These are phyloP conservation scores for Spatholobus suberectus DNA, from an alignment of 306 rosid species.

Conservation along the genomic window DNA sequence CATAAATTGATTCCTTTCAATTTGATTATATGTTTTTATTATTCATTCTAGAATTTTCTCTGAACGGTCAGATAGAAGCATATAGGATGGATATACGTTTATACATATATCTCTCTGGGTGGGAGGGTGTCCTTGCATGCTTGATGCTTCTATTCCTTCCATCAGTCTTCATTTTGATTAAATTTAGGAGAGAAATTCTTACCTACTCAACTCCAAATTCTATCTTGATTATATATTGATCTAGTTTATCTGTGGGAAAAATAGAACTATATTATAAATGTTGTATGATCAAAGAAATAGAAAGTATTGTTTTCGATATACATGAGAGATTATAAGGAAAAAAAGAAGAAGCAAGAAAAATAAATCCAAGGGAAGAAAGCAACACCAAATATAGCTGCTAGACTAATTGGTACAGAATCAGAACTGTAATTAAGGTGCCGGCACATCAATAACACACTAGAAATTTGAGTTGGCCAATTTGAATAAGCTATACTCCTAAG, in stretches of 20 bases:
- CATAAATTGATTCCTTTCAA: neutral
- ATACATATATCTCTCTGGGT: neutral
- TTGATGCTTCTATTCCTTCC: neutral
- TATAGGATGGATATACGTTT: neutral
- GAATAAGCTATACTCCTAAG: neutral
- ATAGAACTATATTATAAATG: neutral
- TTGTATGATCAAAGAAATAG: neutral
- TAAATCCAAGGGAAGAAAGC: neutral
- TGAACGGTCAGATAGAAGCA: neutral
- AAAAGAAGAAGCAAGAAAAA: neutral
- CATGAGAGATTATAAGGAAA: neutral
- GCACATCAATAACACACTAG: neutral
- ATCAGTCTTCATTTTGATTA: neutral
- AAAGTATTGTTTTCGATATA: neutral
- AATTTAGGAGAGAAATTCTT: neutral
- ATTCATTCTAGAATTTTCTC: constrained; percentile 4
- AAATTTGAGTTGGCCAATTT: neutral
- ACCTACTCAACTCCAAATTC: neutral
- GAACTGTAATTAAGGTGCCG: neutral
- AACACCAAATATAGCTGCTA: neutral
- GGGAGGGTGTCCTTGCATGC: neutral
- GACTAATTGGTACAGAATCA: neutral
- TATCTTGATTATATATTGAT: neutral
- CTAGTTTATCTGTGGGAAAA: neutral
- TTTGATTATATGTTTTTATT: neutral